A percentile compares a stretch with the other conserved stretches of the same genome.
Evolutionary conservation across 257 asterid genomes (phyloP).

Genomic region (Nicotiana knightiana): DNA sequence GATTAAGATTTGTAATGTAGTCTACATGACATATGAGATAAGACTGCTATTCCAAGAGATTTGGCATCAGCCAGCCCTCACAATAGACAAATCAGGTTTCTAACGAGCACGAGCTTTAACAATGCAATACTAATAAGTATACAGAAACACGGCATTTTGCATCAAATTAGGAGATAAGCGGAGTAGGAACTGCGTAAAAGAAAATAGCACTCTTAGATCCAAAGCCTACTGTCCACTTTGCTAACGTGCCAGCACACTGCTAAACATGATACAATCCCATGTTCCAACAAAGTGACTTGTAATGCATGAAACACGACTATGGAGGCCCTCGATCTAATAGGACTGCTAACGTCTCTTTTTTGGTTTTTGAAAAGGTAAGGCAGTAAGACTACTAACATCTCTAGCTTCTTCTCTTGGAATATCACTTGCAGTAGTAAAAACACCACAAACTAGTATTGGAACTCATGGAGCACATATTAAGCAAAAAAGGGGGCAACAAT

Average conservation of each 20-base stretch:
- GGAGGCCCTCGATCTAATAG: neutral
- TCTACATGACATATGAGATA: neutral
- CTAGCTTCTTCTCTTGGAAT: neutral
- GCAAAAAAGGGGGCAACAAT: neutral
- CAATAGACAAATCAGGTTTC: neutral
- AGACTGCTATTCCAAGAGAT: neutral
- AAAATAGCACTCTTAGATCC: neutral
- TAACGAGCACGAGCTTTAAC: neutral
- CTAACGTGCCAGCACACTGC: neutral
- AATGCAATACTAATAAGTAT: neutral
- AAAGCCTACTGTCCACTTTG: neutral
- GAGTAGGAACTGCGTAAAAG: neutral
- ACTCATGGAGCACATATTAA: neutral
- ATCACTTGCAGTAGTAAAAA: neutral
- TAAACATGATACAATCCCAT: neutral
- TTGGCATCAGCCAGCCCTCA: neutral
- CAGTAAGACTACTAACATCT: neutral
- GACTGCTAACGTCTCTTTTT: neutral
- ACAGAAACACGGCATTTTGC: neutral
- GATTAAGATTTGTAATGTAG: neutral
- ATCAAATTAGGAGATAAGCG: neutral
- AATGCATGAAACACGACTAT: neutral
- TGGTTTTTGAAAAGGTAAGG: no score
- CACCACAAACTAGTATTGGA: neutral
- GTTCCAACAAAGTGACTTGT: neutral